Evolutionary conservation across 148 eudicot genomes (phyloP), one percentile per base, ranked within the genome.

Genomic region (Heliosperma pusillum): DNA sequence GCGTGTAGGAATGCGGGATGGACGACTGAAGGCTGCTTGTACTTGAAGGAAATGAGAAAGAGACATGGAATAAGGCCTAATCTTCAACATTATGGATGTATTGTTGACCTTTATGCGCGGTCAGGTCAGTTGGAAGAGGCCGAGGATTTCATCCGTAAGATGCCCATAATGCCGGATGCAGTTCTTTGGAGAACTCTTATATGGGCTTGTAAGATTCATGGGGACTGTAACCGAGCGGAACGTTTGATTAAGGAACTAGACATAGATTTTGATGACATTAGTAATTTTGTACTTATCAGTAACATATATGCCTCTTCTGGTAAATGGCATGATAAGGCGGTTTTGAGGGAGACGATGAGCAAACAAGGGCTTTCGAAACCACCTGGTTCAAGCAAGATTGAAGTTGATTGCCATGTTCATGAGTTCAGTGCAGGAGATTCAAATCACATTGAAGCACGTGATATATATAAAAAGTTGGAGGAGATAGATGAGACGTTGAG

Each of bases 1-100:
- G 89, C 87, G 27, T 86, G 87, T 77, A 86, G 89, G 79, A 83
- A 86, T 55, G 76, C 78, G 0, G 85, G 87, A 3, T 86, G 82
- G 86, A 81, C 76, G 58, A 44, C 21, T 16, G 75, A 83, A 76
- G 87, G 83, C n/a, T 72, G 60, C 15, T 5, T 30, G 26, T 76
- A 71, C 76, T 83, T 83, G 25, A 30, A 69, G 11, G 77, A 50
- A 15, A 84, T 86, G 82, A 73, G 53, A 47, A 61, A 50, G 70
- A 79, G 63, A 55, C 78, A 82, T 61, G 80, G 83, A 53, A 40
- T 86, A 19, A 76, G 50, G 62, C 87, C 87, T 19, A 82, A 83
- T 26, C 75, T 87, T 66, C 85, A 84, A 27, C 87, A 87, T 66
- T 75, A 84, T 74, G 87, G 89, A 22, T 87, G 89, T 63, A 71